Evolutionary conservation across 345 rosid genomes (phyloP).

Genomic region (Kandelia obovata): DNA sequence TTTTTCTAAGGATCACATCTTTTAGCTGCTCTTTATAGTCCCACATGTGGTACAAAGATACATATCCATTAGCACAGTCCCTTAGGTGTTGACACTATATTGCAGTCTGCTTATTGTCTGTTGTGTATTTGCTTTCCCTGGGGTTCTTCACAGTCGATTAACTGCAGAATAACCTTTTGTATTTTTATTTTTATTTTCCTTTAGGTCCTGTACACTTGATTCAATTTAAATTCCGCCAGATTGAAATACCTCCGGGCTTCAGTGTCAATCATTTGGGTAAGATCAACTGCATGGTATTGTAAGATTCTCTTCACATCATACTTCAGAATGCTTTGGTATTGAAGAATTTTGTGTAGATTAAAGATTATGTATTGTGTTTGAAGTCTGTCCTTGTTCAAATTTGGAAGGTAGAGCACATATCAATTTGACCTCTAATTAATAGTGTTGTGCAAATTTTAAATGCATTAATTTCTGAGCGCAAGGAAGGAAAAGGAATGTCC

Average conservation of each 20-base stretch:
- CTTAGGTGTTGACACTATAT: no score
- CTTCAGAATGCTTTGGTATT: no score
- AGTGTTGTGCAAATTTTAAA: neutral
- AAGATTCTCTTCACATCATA: neutral
- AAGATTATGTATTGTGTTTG: neutral
- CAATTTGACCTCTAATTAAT: neutral
- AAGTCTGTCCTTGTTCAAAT: neutral
- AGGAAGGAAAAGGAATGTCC: no score
- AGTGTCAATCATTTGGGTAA: constrained; percentile 72
- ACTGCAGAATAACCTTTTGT: neutral
- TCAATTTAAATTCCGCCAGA: constrained; percentile 87
- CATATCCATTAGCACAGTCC: neutral
- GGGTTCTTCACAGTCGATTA: constrained; percentile 4
- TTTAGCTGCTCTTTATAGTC: neutral
- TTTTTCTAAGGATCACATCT: neutral
- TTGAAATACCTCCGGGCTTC: constrained; percentile 89
- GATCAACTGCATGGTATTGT: neutral
- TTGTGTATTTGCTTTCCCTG: neutral
- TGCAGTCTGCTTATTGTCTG: neutral
- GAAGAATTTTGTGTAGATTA: no score
- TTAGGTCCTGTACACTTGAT: constrained; percentile 82
- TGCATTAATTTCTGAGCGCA: neutral
- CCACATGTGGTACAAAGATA: neutral
- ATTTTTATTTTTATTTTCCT: neutral
- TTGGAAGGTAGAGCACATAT: no score